These are phyloP conservation scores for Geosiphon pyriformis DNA, from an alignment of 192 early-diverging fungal species.

Conservation along the genomic window DNA sequence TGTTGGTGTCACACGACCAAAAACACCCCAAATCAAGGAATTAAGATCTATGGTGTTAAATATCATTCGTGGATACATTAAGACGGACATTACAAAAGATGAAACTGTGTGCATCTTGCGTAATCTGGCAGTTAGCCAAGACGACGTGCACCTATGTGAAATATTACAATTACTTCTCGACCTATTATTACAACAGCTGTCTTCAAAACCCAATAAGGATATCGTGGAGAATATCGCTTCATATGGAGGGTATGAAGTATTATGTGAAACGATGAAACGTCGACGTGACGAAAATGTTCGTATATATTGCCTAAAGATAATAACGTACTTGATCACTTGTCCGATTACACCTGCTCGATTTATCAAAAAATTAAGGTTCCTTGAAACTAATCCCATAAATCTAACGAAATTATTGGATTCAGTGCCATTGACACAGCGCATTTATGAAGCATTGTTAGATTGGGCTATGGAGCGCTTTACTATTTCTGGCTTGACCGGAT, in stretches of 20 bases:
- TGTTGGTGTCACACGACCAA: constrained; percentile 15
- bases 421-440: background rate
- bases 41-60: constrained; percentile 4
- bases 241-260: constrained; percentile 18
- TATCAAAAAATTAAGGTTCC: constrained; percentile 22
- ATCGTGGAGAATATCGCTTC: constrained; percentile 16
- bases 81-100: constrained; percentile 13
- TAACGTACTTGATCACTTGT: constrained; percentile 11
- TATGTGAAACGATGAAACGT: constrained; percentile 21
- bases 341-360: constrained; percentile 2
- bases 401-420: constrained; percentile 13
- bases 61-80: constrained; percentile 22
- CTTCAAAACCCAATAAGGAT: constrained; percentile 3
- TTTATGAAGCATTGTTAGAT: constrained; percentile 16
- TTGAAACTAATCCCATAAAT: constrained; percentile 10
- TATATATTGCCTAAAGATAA: constrained; percentile 16
- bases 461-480: constrained; percentile 15
- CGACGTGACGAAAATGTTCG: constrained; percentile 19
- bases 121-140: constrained; percentile 12
- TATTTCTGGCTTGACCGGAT: background rate
- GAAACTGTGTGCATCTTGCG: constrained; percentile 14
- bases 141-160: constrained; percentile 16
- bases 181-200: background rate
- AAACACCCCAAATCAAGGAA: constrained; percentile 21
- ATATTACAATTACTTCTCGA: constrained; percentile 9